Conservation (phyloP, 495 filamentous ascomycete genomes). For the Tirmania nivea region DNA sequence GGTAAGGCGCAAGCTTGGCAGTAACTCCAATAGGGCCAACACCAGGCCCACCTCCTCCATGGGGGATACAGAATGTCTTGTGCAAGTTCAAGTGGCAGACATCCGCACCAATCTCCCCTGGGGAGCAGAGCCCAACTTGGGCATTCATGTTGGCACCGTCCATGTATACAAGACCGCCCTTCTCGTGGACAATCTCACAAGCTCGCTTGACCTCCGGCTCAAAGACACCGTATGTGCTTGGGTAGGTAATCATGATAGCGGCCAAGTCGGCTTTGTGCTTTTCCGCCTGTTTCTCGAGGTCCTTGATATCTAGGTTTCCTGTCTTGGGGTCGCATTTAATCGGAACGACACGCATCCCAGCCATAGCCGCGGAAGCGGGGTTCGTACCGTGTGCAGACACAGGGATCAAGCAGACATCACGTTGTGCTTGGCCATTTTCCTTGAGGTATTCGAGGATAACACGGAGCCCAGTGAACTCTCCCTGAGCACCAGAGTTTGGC, state of each 20-base stretch:
- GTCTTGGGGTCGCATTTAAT: slow-evolving; percentile 77
- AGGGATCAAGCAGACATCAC: slow-evolving; percentile 90
- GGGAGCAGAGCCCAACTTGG: slow-evolving; percentile 90
- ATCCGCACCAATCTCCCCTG: slow-evolving; percentile 90
- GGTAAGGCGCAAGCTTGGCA: slow-evolving; percentile 50
- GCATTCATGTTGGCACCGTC: slow-evolving; percentile 99
- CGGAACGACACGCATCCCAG: slow-evolving; percentile 86
- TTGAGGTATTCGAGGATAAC: slow-evolving; percentile 77
- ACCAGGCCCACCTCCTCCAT: slow-evolving; percentile 87
- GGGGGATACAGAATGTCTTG: slow-evolving; percentile 98
- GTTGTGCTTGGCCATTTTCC: slow-evolving; percentile 36
- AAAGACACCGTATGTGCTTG: slow-evolving; percentile 90
- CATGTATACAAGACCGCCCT: slow-evolving; percentile 97
- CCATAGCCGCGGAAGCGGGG: slow-evolving; percentile 91
- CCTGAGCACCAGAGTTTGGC: slow-evolving; percentile 92
- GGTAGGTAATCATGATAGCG: slow-evolving; percentile 97
- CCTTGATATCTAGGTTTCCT: slow-evolving; percentile 74
- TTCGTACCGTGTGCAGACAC: slow-evolving; percentile 96
- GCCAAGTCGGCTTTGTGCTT: slow-evolving; percentile 69
- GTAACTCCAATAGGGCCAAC: slow-evolving; percentile 92
- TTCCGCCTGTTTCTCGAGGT: slow-evolving; percentile 71
- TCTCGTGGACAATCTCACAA: slow-evolving; percentile 62
- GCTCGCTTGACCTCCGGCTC: slow-evolving; percentile 78
- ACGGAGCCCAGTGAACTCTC: slow-evolving; percentile 86
- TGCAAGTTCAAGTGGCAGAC: slow-evolving; percentile 96